phyloP scores from a whole-genome alignment of 1,139 yeast species.

The Spathaspora sp. region DNA sequence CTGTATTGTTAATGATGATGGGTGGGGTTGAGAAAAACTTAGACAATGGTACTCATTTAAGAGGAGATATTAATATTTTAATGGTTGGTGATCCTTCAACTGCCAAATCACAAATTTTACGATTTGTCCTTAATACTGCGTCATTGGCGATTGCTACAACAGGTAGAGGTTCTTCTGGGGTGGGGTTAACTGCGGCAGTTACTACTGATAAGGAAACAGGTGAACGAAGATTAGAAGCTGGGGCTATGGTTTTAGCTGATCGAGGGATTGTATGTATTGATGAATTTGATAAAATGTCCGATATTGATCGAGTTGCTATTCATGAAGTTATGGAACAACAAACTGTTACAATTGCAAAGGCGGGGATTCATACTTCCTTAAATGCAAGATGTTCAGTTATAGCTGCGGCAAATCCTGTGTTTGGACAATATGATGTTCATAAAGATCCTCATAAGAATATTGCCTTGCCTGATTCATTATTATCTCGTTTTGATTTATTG shows the following conservation, averaged over 20 bases:
- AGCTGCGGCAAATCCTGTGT: slow-evolving; percentile 98
- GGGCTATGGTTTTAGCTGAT: slow-evolving; percentile 99
- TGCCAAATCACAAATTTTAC: slow-evolving; percentile 91
- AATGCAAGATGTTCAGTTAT: slow-evolving; percentile 97
- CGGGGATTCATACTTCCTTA: slow-evolving; percentile 95
- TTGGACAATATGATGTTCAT: slow-evolving; percentile 94
- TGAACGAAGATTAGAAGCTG: slow-evolving; percentile 94
- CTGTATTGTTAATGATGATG: slow-evolving; percentile 83
- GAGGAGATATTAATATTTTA: slow-evolving; percentile 94
- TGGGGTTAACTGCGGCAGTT: slow-evolving; percentile 98
- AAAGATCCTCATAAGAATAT: slow-evolving; percentile 96
- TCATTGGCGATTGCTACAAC: slow-evolving; percentile 96
- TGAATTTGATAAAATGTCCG: slow-evolving; percentile 98
- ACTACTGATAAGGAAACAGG: slow-evolving; percentile 97
- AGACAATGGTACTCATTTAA: slow-evolving; percentile 92
- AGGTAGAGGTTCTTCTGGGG: slow-evolving; percentile 99
- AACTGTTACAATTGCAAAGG: slow-evolving; percentile 96
- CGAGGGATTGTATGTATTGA: slow-evolving; percentile 97
- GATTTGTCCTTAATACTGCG: slow-evolving; percentile 94
- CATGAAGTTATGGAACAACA: slow-evolving; percentile 99
- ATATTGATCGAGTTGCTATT: slow-evolving; percentile 93
- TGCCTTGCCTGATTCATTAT: slow-evolving; percentile 92
- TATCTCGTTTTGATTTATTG: slow-evolving; percentile 93
- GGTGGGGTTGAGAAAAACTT: slow-evolving; percentile 96
- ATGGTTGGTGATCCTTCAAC: slow-evolving; percentile 99